Evolutionary conservation across 202 grass and related monocot species (phyloP).

Genomic region (Eragrostis tef): DNA sequence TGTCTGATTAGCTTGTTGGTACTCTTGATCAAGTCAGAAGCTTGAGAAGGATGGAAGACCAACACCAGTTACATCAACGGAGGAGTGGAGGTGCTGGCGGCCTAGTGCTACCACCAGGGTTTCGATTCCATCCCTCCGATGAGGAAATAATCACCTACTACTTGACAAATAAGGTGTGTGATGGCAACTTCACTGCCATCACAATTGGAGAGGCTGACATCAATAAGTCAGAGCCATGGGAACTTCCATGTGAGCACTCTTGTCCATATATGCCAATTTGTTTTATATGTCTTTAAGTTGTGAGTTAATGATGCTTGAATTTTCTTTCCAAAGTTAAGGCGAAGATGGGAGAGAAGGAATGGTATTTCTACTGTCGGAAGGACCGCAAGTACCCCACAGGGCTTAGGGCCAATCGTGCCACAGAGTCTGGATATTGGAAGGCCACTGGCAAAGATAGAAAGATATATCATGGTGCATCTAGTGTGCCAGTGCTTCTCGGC

Average conservation of each 20-base stretch:
- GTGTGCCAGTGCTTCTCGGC: constrained; percentile 25
- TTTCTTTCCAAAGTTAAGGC: constrained; percentile 60
- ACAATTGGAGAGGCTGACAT: constrained; percentile 49
- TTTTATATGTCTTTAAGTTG: background rate
- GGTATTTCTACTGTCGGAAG: constrained; percentile 74
- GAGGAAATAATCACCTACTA: constrained; percentile 61
- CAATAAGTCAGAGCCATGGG: constrained; percentile 53
- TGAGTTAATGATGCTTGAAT: constrained; percentile 46
- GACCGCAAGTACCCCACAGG: constrained; percentile 84
- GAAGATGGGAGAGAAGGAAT: constrained; percentile 77
- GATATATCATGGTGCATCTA: constrained; percentile 24
- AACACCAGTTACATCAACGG: background rate
- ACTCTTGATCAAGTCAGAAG: background rate
- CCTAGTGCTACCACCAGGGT: constrained; percentile 43
- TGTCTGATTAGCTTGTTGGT: background rate
- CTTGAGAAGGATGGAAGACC: constrained; percentile 27
- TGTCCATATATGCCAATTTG: background rate
- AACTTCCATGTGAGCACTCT: background rate
- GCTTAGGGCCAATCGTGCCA: constrained; percentile 70
- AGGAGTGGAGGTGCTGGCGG: background rate
- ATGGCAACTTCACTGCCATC: constrained; percentile 20
- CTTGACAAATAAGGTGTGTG: constrained; percentile 48
- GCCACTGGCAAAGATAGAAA: constrained; percentile 77
- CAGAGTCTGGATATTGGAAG: constrained; percentile 71
- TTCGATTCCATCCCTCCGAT: constrained; percentile 55